Percentiles rank a stretch among this genome's conserved stretches.
Evolutionary conservation across 2,329 filamentous ascomycete genomes (phyloP).

Genomic region (Cordyceps militaris): DNA sequence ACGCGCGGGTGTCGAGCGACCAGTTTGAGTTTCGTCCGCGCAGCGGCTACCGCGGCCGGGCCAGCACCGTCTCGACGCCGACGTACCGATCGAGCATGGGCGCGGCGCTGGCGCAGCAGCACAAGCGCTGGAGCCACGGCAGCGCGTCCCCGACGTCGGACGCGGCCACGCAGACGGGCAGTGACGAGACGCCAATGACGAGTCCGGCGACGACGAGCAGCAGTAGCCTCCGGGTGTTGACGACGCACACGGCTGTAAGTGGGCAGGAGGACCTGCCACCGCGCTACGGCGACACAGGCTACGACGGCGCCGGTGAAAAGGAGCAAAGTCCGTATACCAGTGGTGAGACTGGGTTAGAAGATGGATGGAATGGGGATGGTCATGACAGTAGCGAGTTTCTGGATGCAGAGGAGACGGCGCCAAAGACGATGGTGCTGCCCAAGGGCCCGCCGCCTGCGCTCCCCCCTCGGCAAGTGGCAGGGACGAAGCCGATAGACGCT

Average conservation of each 20-base stretch:
- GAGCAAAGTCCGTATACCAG: neutral
- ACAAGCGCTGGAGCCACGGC: conserved; percentile 7
- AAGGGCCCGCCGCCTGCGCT: conserved; percentile 11
- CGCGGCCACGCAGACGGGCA: conserved; percentile 3
- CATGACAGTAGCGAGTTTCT: neutral
- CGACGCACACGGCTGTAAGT: neutral
- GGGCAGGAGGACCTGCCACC: neutral
- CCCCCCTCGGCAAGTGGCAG: neutral
- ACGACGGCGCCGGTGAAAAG: neutral
- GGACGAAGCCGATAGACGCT: neutral
- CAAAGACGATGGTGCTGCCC: conserved; percentile 5
- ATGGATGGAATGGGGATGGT: neutral
- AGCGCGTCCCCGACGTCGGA: neutral
- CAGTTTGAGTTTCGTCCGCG: conserved; percentile 31
- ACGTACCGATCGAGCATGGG: neutral
- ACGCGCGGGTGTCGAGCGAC: conserved; percentile 27
- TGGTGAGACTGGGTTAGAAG: neutral
- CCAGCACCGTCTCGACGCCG: conserved; percentile 5
- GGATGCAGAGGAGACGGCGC: neutral
- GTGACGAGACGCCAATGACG: neutral
- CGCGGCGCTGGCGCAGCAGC: neutral
- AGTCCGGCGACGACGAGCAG: neutral
- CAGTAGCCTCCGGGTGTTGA: neutral
- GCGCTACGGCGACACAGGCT: neutral
- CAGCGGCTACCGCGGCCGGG: conserved; percentile 4